phyloP scores from a whole-genome alignment of 371 early-diverging fungal genomes.

The Apophysomyces sp. region DNA sequence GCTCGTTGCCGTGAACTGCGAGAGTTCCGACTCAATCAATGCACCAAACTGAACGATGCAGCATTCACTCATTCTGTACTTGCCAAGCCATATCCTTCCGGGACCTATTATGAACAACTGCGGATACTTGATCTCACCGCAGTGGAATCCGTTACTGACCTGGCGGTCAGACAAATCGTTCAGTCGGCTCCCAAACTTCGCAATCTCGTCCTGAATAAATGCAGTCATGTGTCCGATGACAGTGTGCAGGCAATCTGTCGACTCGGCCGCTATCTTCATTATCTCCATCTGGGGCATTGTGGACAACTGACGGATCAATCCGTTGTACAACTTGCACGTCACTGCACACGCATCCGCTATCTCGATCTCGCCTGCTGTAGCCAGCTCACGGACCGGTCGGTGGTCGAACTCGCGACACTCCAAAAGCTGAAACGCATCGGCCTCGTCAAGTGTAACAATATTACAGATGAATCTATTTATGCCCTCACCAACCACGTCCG shows the following conservation, averaged over 20 bases:
- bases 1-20: slow-evolving; percentile 47
- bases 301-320: slow-evolving; percentile 53
- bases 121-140: slow-evolving; percentile 63
- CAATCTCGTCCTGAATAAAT: slow-evolving; percentile 60
- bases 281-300: slow-evolving; percentile 64
- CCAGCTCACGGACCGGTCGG: slow-evolving; percentile 54
- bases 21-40: slow-evolving; percentile 52
- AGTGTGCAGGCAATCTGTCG: slow-evolving; percentile 48
- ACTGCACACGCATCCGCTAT: slow-evolving; percentile 64
- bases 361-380: slow-evolving; percentile 63
- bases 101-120: slow-evolving; percentile 49
- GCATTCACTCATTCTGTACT: slow-evolving; percentile 44
- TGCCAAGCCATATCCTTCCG: neutral
- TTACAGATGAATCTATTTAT: slow-evolving; percentile 59
- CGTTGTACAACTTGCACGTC: slow-evolving; percentile 46
- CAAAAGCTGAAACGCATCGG: slow-evolving; percentile 64
- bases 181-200: slow-evolving; percentile 59
- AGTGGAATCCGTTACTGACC: slow-evolving; percentile 51
- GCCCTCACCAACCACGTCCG: slow-evolving; percentile 49
- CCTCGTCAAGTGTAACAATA: slow-evolving; percentile 60
- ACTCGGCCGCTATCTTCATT: slow-evolving; percentile 60
- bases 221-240: slow-evolving; percentile 53
- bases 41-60: slow-evolving; percentile 42
- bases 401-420: slow-evolving; percentile 54
- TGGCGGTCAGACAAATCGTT: slow-evolving; percentile 47